Conservation (phyloP, 75 land plant genomes). For the Selaginella moellendorffii region DNA sequence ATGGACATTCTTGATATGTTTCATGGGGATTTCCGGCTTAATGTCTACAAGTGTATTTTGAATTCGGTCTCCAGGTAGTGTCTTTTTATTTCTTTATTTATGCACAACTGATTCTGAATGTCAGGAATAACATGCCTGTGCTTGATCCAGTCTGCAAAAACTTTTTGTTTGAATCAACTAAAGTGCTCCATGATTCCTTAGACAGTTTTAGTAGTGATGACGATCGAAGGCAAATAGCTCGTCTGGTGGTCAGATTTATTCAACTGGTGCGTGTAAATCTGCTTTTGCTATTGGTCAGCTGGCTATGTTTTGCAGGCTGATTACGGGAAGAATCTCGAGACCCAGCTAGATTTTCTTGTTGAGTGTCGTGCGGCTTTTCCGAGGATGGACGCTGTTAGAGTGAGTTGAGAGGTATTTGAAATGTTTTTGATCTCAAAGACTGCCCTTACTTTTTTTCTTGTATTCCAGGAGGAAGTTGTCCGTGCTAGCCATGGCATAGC, state of each 20-base stretch:
- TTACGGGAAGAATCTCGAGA: constrained; percentile 41
- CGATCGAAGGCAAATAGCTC: constrained; percentile 44
- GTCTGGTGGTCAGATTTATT: constrained; percentile 42
- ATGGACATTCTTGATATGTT: constrained; percentile 41
- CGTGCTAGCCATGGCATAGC: constrained; percentile 56
- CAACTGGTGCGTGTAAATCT: constrained; percentile 27
- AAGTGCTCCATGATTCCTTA: constrained; percentile 40
- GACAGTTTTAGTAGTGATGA: constrained; percentile 35
- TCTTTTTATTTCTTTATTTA: constrained; percentile 6
- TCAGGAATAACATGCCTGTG: constrained; percentile 23
- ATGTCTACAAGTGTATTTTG: constrained; percentile 43
- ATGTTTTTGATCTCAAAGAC: too few relatives aligned
- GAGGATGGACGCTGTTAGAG: constrained; percentile 39
- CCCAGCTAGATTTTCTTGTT: constrained; percentile 45
- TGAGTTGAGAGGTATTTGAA: too few relatives aligned
- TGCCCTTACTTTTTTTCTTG: too few relatives aligned
- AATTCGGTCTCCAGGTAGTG: constrained; percentile 38
- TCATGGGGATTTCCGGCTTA: constrained; percentile 37
- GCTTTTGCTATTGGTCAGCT: background rate
- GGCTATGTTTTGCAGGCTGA: constrained; percentile 34
- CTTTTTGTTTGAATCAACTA: constrained; percentile 45
- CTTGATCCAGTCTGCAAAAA: constrained; percentile 45
- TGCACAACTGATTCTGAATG: too few relatives aligned
- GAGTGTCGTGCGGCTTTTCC: constrained; percentile 66
- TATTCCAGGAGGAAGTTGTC: constrained; percentile 41